These are phyloP conservation scores for Plantago coronopus DNA, from an alignment of 305 asterid genomes.

Conservation along the genomic window DNA sequence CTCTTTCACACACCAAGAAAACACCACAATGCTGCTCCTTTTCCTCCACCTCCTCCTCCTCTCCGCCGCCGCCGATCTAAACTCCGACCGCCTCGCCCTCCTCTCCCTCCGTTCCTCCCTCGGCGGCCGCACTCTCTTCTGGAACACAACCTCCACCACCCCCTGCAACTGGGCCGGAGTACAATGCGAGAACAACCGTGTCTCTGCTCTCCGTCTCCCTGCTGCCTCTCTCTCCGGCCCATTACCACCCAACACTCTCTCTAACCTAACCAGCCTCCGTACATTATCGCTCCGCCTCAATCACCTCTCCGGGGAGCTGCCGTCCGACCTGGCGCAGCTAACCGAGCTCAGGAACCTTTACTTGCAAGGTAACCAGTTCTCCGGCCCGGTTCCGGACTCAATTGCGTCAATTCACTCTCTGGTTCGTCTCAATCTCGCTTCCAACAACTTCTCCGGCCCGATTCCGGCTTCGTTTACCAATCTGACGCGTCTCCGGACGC, in stretches of 20 bases:
- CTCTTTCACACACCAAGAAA: neutral
- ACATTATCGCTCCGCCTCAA: slow-evolving; percentile 83
- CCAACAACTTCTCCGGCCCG: slow-evolving; percentile 64
- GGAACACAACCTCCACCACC: slow-evolving; percentile 47
- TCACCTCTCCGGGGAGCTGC: slow-evolving; percentile 66
- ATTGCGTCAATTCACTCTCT: slow-evolving; percentile 40
- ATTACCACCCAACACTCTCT: slow-evolving; percentile 48
- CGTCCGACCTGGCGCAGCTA: slow-evolving; percentile 51
- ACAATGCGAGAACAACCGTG: slow-evolving; percentile 56
- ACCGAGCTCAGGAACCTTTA: slow-evolving; percentile 68
- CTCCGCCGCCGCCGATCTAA: slow-evolving; percentile 46
- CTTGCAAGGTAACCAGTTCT: slow-evolving; percentile 70
- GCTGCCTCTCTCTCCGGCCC: slow-evolving; percentile 65
- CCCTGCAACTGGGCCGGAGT: slow-evolving; percentile 91
- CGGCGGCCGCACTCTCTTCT: slow-evolving; percentile 64
- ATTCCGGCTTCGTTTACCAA: slow-evolving; percentile 51
- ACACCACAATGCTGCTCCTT: slow-evolving; percentile 27
- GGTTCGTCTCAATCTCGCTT: slow-evolving; percentile 66
- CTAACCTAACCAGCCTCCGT: slow-evolving; percentile 50
- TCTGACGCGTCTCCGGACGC: slow-evolving; percentile 73
- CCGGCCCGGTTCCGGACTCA: slow-evolving; percentile 44
- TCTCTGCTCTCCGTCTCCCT: slow-evolving; percentile 70
- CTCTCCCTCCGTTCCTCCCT: slow-evolving; percentile 63
- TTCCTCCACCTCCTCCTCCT: slow-evolving; percentile 23
- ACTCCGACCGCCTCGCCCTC: slow-evolving; percentile 63